Percentiles rank a stretch among this genome's conserved stretches.
phyloP scores from a whole-genome alignment of 202 grass and related monocot genomes.

The Cymbopogon flexuosus region DNA sequence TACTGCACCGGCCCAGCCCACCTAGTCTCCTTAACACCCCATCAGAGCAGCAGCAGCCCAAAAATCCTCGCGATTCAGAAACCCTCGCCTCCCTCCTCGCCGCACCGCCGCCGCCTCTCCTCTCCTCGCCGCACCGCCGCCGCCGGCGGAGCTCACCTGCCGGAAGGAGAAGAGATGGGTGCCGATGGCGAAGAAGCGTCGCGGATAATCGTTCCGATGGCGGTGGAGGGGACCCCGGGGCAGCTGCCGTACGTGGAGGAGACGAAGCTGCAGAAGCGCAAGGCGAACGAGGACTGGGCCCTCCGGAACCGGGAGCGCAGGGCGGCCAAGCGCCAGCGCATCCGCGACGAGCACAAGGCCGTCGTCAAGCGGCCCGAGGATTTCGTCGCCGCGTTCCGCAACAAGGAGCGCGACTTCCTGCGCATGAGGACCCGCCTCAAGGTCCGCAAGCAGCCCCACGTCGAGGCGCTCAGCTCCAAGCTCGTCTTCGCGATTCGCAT shows the following conservation, averaged over 20 bases:
- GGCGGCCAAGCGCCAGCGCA: constrained; percentile 42
- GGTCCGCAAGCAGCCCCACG: constrained; percentile 43
- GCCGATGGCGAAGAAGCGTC: neutral
- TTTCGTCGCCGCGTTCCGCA: constrained; percentile 74
- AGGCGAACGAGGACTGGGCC: constrained; percentile 81
- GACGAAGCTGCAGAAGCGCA: constrained; percentile 83
- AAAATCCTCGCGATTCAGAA: neutral
- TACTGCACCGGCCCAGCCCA: neutral
- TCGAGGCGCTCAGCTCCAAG: constrained; percentile 41
- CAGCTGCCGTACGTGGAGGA: constrained; percentile 60
- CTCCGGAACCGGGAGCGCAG: constrained; percentile 54
- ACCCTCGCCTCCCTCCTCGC: constrained; percentile 7
- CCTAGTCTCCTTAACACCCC: neutral
- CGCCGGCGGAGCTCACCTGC: neutral
- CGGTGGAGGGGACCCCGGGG: constrained; percentile 38
- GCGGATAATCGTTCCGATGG: constrained; percentile 27
- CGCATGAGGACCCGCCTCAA: constrained; percentile 69
- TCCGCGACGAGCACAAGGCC: constrained; percentile 40
- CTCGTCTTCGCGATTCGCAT: constrained; percentile 79
- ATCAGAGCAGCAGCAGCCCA: neutral
- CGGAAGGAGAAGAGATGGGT: neutral
- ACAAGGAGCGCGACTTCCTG: constrained; percentile 72
- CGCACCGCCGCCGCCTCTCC: neutral
- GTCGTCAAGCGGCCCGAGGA: constrained; percentile 79
- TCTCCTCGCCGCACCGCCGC: too few relatives aligned